These are phyloP conservation scores for Coelastrella sp. DNA, from an alignment of 139 green algal species.

Conservation along the genomic window DNA sequence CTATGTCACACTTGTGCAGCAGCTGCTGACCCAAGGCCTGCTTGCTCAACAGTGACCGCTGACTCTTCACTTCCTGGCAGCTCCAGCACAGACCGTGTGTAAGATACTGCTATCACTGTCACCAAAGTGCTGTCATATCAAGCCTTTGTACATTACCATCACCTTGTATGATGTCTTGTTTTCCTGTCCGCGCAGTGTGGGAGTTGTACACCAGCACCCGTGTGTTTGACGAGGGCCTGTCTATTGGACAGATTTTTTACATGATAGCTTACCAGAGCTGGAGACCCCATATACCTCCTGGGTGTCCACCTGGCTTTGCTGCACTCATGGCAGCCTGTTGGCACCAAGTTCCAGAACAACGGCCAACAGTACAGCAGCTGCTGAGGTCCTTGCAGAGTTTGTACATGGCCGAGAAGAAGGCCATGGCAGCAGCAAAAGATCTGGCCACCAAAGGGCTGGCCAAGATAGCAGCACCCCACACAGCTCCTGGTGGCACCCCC, in stretches of 20 bases:
- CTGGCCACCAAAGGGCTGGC: neutral
- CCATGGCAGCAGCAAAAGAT: neutral
- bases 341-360: constrained; percentile 37
- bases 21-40: too few species aligned
- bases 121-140: too few species aligned
- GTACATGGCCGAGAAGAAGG: constrained; percentile 42
- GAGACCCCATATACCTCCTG: constrained; percentile 38
- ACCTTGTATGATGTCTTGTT: too few species aligned
- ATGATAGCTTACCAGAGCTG: constrained; percentile 48
- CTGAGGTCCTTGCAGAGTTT: constrained; percentile 33
- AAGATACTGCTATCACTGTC: too few species aligned
- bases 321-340: constrained; percentile 60
- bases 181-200: constrained; percentile 38
- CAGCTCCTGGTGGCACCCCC: neutral
- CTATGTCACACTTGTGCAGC: neutral
- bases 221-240: constrained; percentile 51
- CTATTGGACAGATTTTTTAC: constrained; percentile 56
- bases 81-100: too few species aligned
- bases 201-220: constrained; percentile 51
- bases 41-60: too few species aligned
- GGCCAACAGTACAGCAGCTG: constrained; percentile 25
- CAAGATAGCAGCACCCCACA: neutral
- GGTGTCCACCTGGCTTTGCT: constrained; percentile 45
- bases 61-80: too few species aligned
- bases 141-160: too few species aligned